A percentile compares a stretch with the other conserved stretches of the same genome.
These are phyloP conservation scores for Protomyces inouyei DNA, from an alignment of 1,139 yeast species.

Conservation along the genomic window DNA sequence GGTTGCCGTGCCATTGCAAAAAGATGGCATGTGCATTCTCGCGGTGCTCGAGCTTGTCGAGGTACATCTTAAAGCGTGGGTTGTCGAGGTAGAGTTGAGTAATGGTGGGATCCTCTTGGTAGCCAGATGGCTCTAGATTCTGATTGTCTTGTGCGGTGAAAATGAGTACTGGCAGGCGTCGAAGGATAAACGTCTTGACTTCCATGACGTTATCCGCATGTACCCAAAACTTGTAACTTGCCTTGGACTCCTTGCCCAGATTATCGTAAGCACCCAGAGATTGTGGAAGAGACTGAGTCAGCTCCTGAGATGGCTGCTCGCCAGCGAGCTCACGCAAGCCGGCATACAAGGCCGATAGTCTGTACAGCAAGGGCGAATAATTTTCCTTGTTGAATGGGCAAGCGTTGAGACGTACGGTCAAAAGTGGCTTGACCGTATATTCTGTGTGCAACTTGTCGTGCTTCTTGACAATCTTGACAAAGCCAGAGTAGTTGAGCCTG, in stretches of 20 bases:
- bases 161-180: slow-evolving; percentile 87
- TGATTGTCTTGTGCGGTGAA: slow-evolving; percentile 48
- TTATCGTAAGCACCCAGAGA: slow-evolving; percentile 12
- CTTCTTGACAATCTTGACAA: slow-evolving; percentile 87
- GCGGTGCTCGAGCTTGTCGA: slow-evolving; percentile 64
- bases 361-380: slow-evolving; percentile 49
- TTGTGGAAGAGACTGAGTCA: slow-evolving; percentile 14
- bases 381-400: slow-evolving; percentile 93
- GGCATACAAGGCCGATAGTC: slow-evolving; percentile 22
- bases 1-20: slow-evolving; percentile 85
- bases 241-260: slow-evolving; percentile 44
- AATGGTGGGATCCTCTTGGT: slow-evolving; percentile 65
- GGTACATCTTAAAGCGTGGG: slow-evolving; percentile 73
- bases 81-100: slow-evolving; percentile 88
- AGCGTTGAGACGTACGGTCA: slow-evolving; percentile 79
- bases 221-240: slow-evolving; percentile 84
- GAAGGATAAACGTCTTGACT: slow-evolving; percentile 84
- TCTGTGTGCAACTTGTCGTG: slow-evolving; percentile 86
- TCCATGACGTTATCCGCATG: slow-evolving; percentile 96
- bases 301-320: slow-evolving; percentile 4
- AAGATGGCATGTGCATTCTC: slow-evolving; percentile 72
- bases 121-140: slow-evolving; percentile 39
- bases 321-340: slow-evolving; percentile 14
- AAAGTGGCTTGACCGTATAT: slow-evolving; percentile 79
- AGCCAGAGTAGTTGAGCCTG: slow-evolving; percentile 88